Percentiles rank a stretch among this genome's conserved stretches.
Conservation (phyloP, 768 basidiomycete genomes). For the Russula olivacea region DNA sequence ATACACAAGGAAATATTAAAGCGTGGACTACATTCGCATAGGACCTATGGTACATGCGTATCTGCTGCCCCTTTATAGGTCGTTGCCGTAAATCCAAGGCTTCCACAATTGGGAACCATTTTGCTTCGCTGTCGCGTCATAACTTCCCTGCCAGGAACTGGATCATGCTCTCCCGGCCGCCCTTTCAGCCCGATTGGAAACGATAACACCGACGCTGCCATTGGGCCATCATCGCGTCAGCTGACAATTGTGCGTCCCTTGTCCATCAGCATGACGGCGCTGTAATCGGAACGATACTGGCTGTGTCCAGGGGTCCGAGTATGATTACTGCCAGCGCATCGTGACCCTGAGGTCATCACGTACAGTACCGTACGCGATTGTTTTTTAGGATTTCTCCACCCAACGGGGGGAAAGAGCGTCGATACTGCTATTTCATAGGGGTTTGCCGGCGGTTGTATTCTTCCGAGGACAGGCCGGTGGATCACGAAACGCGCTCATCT, state of each 20-base stretch:
- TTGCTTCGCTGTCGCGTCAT: slow-evolving; percentile 23
- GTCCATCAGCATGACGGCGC: neutral
- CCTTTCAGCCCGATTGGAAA: slow-evolving; percentile 16
- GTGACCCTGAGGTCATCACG: neutral
- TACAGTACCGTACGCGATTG: neutral
- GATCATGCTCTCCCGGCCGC: neutral
- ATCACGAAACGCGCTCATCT: slow-evolving; percentile 23
- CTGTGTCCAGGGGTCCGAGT: neutral
- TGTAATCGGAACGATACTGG: neutral
- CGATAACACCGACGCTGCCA: slow-evolving; percentile 21
- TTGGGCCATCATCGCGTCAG: slow-evolving; percentile 5
- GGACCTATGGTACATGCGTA: no score
- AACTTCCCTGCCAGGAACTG: slow-evolving; percentile 15
- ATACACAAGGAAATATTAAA: neutral
- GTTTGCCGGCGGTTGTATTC: neutral
- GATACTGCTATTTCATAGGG: neutral
- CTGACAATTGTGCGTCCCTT: slow-evolving; percentile 17
- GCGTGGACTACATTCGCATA: neutral
- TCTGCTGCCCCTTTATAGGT: neutral
- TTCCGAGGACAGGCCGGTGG: slow-evolving; percentile 10
- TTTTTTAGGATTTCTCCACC: neutral
- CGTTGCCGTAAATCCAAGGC: slow-evolving; percentile 10
- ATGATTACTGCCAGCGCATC: slow-evolving; percentile 6
- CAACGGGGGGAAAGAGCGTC: neutral
- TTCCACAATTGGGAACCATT: slow-evolving; percentile 6